These are phyloP conservation scores for Schwanniomyces occidentalis DNA, from an alignment of 805 yeast genomes.

Conservation along the genomic window DNA sequence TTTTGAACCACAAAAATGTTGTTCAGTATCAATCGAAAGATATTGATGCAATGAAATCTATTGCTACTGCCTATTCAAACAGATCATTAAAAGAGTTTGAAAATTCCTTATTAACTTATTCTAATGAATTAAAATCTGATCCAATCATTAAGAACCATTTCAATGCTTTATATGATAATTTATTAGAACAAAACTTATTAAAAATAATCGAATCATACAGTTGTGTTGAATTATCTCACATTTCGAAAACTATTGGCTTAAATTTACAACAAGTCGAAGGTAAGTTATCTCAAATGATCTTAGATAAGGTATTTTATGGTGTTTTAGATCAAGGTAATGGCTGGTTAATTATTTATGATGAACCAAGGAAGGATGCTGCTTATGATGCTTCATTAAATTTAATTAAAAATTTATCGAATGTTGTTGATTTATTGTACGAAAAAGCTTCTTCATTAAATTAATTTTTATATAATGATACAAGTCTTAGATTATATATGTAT, in stretches of 20 bases:
- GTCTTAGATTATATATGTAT: slow-evolving; percentile 5
- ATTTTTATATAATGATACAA: slow-evolving; percentile 8
- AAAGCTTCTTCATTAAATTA: slow-evolving; percentile 85
- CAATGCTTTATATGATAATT: slow-evolving; percentile 87
- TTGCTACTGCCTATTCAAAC: slow-evolving; percentile 84
- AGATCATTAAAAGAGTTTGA: slow-evolving; percentile 92
- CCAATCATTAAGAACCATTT: slow-evolving; percentile 88
- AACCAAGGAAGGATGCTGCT: slow-evolving; percentile 84
- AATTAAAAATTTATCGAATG: slow-evolving; percentile 81
- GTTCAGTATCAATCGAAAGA: slow-evolving; percentile 76
- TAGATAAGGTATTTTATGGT: slow-evolving; percentile 93
- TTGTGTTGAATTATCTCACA: slow-evolving; percentile 89
- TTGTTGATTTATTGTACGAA: slow-evolving; percentile 88
- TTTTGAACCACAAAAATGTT: slow-evolving; percentile 68
- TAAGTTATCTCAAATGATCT: slow-evolving; percentile 92
- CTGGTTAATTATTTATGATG: slow-evolving; percentile 89
- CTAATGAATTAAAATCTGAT: slow-evolving; percentile 77
- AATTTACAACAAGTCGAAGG: slow-evolving; percentile 89
- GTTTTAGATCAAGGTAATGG: slow-evolving; percentile 98
- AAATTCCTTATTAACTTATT: slow-evolving; percentile 69
- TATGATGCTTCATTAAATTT: slow-evolving; percentile 86
- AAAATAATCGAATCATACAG: slow-evolving; percentile 96
- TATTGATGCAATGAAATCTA: slow-evolving; percentile 94
- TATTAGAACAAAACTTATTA: slow-evolving; percentile 88
- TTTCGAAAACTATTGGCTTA: slow-evolving; percentile 84